Conservation (phyloP, 208 protist species). For the Novymonas esmeraldas region DNA sequence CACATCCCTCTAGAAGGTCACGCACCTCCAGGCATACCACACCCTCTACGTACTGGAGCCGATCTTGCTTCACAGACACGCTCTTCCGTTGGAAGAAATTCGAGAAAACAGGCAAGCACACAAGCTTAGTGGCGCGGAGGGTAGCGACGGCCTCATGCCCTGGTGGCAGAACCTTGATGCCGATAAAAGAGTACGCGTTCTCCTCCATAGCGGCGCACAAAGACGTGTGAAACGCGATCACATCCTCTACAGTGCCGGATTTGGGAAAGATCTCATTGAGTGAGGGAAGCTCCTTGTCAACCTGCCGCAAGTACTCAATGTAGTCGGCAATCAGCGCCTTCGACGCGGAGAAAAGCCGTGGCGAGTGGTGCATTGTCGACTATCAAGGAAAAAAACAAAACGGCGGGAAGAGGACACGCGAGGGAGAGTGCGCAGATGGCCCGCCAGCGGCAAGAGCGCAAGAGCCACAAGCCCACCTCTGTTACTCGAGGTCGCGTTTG, state of each 20-base stretch:
- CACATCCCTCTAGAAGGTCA: conserved; percentile 26
- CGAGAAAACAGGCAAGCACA: conserved; percentile 79
- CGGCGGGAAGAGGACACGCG: neutral
- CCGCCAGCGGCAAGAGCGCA: neutral
- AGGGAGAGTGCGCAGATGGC: neutral
- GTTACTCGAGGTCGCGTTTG: neutral
- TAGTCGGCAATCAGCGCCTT: conserved; percentile 50
- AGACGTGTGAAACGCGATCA: conserved; percentile 69
- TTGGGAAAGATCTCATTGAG: conserved; percentile 77
- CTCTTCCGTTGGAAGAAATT: conserved; percentile 38
- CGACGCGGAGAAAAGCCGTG: conserved; percentile 20
- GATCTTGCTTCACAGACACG: conserved; percentile 48
- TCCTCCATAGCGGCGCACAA: conserved; percentile 67
- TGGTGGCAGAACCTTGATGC: conserved; percentile 75
- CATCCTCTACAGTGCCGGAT: conserved; percentile 34
- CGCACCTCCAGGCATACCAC: conserved; percentile 56
- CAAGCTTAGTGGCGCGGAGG: conserved; percentile 43
- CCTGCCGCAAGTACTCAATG: conserved; percentile 64
- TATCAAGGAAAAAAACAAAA: neutral
- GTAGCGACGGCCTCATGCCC: conserved; percentile 42
- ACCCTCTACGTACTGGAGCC: conserved; percentile 74
- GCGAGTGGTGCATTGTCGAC: conserved; percentile 19
- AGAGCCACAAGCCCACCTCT: neutral
- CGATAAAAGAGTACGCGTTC: conserved; percentile 53
- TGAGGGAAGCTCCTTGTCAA: conserved; percentile 60